Percentiles rank a stretch among this genome's conserved stretches.
Evolutionary conservation across 2,329 filamentous ascomycete genomes (phyloP).

Genomic region (Aureobasidium sp.): DNA sequence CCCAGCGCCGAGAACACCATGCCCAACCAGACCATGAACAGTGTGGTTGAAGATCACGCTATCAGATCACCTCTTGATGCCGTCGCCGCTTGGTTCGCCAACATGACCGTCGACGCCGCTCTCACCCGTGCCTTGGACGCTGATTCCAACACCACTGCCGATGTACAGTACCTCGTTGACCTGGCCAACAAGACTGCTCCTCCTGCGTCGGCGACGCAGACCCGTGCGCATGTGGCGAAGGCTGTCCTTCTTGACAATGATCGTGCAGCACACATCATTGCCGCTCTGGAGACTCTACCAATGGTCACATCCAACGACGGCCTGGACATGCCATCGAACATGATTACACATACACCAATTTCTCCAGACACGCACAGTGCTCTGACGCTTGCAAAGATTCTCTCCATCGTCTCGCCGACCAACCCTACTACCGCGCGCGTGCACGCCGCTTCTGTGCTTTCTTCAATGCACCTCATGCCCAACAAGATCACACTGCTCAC

Average conservation of each 20-base stretch:
- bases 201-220: constrained; percentile 61
- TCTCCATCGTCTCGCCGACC: constrained; percentile 32
- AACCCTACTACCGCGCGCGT: constrained; percentile 25
- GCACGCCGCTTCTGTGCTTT: constrained; percentile 32
- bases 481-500: constrained; percentile 36
- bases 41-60: constrained; percentile 74
- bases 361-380: constrained; percentile 49
- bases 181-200: constrained; percentile 68
- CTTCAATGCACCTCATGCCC: constrained; percentile 32
- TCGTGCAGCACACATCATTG: constrained; percentile 42
- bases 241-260: constrained; percentile 48
- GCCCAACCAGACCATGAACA: constrained; percentile 65
- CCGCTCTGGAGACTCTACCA: constrained; percentile 46
- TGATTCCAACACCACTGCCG: constrained; percentile 37
- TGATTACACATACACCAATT: constrained; percentile 46
- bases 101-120: constrained; percentile 58
- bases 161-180: constrained; percentile 46
- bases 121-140: constrained; percentile 55
- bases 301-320: constrained; percentile 20
- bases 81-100: constrained; percentile 86
- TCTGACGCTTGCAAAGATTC: constrained; percentile 51
- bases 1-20: constrained; percentile 59
- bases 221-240: constrained; percentile 49
- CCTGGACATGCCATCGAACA: constrained; percentile 32
- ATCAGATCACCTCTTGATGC: constrained; percentile 83